phyloP scores from a whole-genome alignment of 495 filamentous ascomycete species.

The Tuber melanosporum region DNA sequence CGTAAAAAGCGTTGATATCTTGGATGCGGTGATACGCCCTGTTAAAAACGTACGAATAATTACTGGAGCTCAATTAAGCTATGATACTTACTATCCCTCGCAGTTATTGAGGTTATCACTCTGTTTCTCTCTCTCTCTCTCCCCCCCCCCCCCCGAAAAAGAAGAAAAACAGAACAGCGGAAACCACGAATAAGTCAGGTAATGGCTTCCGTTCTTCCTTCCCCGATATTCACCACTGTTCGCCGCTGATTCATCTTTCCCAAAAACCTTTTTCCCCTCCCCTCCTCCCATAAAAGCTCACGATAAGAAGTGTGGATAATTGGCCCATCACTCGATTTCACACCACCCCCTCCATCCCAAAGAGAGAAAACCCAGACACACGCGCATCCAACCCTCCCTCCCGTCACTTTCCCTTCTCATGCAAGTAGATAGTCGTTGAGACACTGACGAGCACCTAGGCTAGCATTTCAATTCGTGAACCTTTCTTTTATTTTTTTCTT shows the following conservation, averaged over 20 bases:
- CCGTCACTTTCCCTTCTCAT: slow-evolving; percentile 1
- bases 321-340: slow-evolving; percentile 6
- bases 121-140: neutral
- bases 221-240: neutral
- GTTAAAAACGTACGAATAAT: neutral
- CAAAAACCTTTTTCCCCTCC: neutral
- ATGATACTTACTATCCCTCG: neutral
- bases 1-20: slow-evolving; percentile 1
- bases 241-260: neutral
- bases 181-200: neutral
- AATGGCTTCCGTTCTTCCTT: neutral
- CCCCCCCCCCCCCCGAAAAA: neutral
- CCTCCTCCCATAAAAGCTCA: neutral
- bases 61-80: neutral
- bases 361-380: neutral
- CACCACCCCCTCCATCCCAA: neutral
- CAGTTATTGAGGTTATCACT: neutral
- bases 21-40: neutral
- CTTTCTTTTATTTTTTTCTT: neutral
- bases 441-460: slow-evolving; percentile 1
- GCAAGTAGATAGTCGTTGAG: slow-evolving; percentile 4
- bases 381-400: neutral
- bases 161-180: neutral
- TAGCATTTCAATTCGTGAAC: neutral
- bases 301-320: neutral